Evolutionary conservation across 257 asterid species (phyloP).

Genomic region (Anisodus acutangulus): DNA sequence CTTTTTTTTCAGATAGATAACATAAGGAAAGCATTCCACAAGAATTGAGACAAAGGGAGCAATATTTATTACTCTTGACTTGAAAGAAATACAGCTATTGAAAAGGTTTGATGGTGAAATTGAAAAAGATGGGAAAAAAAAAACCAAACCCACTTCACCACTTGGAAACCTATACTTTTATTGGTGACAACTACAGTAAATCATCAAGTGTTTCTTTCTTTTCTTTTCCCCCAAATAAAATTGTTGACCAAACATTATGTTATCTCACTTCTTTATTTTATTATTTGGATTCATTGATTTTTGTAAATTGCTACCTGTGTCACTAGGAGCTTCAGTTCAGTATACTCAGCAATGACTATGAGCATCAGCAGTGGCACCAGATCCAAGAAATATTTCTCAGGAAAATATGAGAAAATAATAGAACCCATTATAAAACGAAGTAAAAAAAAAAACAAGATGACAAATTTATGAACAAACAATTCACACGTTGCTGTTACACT

Average conservation of each 20-base stretch:
- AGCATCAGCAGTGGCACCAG: constrained; percentile 9
- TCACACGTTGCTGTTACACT: not conserved
- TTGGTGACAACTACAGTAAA: not conserved
- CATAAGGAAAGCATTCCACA: not conserved
- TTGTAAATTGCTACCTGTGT: not conserved
- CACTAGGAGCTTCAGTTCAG: not conserved
- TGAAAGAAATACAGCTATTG: not conserved
- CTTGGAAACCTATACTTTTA: not conserved
- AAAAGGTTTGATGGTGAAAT: constrained; percentile 1
- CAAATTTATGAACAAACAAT: constrained; percentile 21
- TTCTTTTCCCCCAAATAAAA: not conserved
- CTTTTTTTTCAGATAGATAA: not conserved
- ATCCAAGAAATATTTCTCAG: constrained; percentile 17
- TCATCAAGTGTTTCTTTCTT: constrained; percentile 15
- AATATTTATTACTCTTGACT: not conserved
- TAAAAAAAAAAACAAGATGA: not conserved
- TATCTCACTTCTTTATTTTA: not conserved
- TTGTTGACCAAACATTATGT: not conserved
- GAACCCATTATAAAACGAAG: constrained; percentile 12
- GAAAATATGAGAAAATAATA: constrained; percentile 13
- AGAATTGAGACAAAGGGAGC: not conserved
- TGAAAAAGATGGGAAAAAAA: not conserved
- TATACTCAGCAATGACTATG: constrained; percentile 7
- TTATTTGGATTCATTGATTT: not conserved
- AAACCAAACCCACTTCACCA: not conserved